Conservation (phyloP, 805 yeast genomes). For the Saturnispora galanensis region DNA sequence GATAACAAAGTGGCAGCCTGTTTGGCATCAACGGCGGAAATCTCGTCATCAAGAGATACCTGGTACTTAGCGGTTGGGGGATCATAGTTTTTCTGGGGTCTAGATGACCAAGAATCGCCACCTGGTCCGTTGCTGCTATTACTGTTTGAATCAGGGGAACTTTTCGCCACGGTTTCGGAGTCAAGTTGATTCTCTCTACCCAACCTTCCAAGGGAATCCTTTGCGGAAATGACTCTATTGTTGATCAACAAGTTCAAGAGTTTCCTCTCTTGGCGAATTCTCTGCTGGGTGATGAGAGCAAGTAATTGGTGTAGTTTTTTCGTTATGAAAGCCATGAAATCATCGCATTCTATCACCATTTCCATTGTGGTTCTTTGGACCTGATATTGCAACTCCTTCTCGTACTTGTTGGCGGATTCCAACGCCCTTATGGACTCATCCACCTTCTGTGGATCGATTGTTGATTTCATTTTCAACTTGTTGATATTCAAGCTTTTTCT, state of each 20-base stretch:
- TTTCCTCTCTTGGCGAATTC: slow-evolving; percentile 80
- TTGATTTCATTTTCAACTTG: slow-evolving; percentile 58
- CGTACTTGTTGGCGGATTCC: slow-evolving; percentile 68
- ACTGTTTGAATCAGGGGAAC: not conserved
- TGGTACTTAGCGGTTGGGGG: not conserved
- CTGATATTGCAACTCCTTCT: slow-evolving; percentile 66
- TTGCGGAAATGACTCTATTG: slow-evolving; percentile 33
- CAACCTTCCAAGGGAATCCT: slow-evolving; percentile 50
- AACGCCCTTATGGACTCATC: slow-evolving; percentile 80
- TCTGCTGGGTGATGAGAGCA: slow-evolving; percentile 51
- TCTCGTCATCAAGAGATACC: slow-evolving; percentile 9
- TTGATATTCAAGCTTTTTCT: slow-evolving; percentile 62
- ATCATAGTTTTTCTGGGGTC: slow-evolving; percentile 20
- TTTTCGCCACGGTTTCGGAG: not conserved
- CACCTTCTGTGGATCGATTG: slow-evolving; percentile 77
- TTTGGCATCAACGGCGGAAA: slow-evolving; percentile 54
- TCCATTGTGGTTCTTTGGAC: slow-evolving; percentile 78
- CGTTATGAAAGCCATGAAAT: slow-evolving; percentile 52
- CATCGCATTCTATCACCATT: slow-evolving; percentile 64
- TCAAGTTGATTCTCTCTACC: slow-evolving; percentile 59
- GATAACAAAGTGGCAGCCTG: slow-evolving; percentile 80
- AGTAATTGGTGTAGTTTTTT: slow-evolving; percentile 37
- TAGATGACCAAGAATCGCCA: slow-evolving; percentile 28
- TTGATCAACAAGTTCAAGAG: slow-evolving; percentile 60
- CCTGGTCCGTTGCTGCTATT: not conserved